phyloP scores from a whole-genome alignment of 495 filamentous ascomycete genomes.

The Geopyxis carbonaria region DNA sequence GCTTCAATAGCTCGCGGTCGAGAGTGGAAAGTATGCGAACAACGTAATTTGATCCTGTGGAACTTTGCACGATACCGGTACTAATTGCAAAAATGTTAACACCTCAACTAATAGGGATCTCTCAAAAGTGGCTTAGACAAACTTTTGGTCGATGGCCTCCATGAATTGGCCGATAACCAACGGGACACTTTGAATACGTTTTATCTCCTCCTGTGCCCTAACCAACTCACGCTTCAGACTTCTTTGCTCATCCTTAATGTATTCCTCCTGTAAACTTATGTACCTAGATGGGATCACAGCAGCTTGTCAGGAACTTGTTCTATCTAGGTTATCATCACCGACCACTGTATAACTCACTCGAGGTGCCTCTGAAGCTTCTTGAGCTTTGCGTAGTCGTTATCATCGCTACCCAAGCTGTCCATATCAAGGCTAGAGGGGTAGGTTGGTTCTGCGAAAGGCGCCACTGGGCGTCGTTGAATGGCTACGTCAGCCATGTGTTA shows the following conservation, averaged over 20 bases:
- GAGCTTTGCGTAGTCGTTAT: slow-evolving; percentile 83
- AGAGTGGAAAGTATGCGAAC: slow-evolving; percentile 96
- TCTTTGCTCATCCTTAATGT: slow-evolving; percentile 99
- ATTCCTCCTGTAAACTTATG: slow-evolving; percentile 96
- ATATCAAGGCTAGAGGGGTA: slow-evolving; percentile 68
- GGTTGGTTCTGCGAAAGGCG: slow-evolving; percentile 21
- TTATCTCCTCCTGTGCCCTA: slow-evolving; percentile 96
- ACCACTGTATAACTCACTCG: slow-evolving; percentile 41
- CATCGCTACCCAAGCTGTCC: slow-evolving; percentile 66
- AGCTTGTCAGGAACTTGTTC: slow-evolving; percentile 6
- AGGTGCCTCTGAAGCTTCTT: slow-evolving; percentile 93
- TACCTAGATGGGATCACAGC: slow-evolving; percentile 52
- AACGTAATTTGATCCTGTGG: slow-evolving; percentile 96
- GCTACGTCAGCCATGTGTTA: slow-evolving; percentile 24
- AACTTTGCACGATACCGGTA: slow-evolving; percentile 95
- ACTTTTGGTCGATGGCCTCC: slow-evolving; percentile 99
- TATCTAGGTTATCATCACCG: slow-evolving; percentile 2
- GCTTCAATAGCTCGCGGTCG: slow-evolving; percentile 93
- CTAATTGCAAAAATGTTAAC: slow-evolving; percentile 29
- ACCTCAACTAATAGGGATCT: slow-evolving; percentile 1
- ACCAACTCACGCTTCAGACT: slow-evolving; percentile 95
- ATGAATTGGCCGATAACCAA: slow-evolving; percentile 98
- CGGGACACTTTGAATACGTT: slow-evolving; percentile 95
- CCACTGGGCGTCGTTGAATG: slow-evolving; percentile 19
- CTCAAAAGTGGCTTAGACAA: slow-evolving; percentile 21